Conservation (phyloP, 2,329 filamentous ascomycete species). For the Neofusicoccum laricinum region DNA sequence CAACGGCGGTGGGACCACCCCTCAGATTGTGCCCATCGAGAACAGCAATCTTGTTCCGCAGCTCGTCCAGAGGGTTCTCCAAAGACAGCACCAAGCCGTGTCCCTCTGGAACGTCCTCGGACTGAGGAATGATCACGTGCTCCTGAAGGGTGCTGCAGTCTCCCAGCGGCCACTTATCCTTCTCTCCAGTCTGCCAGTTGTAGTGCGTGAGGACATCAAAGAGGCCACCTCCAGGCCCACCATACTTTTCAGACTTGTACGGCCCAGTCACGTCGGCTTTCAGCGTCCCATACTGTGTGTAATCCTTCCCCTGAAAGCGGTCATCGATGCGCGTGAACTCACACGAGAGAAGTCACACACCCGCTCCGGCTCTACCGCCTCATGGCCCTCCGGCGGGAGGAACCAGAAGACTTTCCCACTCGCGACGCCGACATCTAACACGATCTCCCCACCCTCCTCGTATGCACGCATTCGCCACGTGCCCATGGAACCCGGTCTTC, state of each 20-base stretch:
- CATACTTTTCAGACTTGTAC: conserved; percentile 33
- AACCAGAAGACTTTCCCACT: conserved; percentile 43
- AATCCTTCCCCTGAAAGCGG: conserved; percentile 38
- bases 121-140: conserved; percentile 51
- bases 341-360: conserved; percentile 36
- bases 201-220: conserved; percentile 35
- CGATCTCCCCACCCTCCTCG: conserved; percentile 39
- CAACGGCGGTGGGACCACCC: conserved; percentile 38
- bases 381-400: conserved; percentile 37
- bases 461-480: conserved; percentile 42
- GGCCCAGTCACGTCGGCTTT: conserved; percentile 33
- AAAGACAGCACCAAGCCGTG: conserved; percentile 50
- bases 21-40: conserved; percentile 41
- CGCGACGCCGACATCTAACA: conserved; percentile 38
- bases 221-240: conserved; percentile 29
- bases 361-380: conserved; percentile 27
- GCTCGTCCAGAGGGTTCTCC: conserved; percentile 42
- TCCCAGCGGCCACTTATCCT: conserved; percentile 34
- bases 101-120: conserved; percentile 42
- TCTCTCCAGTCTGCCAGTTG: conserved; percentile 31
- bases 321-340: conserved; percentile 49
- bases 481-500: conserved; percentile 51
- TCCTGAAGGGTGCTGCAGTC: conserved; percentile 49
- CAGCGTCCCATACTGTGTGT: conserved; percentile 41
- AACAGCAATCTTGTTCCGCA: conserved; percentile 40